phyloP scores from a whole-genome alignment of 345 rosid species.

The Brassica juncea region DNA sequence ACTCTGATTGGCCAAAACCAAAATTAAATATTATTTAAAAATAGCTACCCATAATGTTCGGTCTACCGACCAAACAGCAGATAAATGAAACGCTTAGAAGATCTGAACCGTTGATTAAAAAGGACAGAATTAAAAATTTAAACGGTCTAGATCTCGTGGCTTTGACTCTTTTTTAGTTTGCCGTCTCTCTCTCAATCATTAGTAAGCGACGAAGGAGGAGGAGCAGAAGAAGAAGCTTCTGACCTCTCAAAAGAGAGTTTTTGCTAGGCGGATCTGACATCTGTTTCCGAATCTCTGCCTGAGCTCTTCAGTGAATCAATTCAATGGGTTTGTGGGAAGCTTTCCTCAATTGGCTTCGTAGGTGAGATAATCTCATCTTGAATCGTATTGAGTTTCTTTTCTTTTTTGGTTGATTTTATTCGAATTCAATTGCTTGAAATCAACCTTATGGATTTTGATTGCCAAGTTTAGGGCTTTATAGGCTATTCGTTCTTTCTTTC shows the following conservation, averaged over 20 bases:
- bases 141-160: slow-evolving; percentile 25
- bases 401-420: too few species aligned
- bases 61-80: slow-evolving; percentile 1
- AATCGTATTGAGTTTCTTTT: not conserved
- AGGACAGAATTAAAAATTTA: not conserved
- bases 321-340: slow-evolving; percentile 71
- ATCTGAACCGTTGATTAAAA: slow-evolving; percentile 1
- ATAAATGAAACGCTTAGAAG: not conserved
- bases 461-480: not conserved
- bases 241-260: not conserved
- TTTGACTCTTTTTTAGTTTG: slow-evolving; percentile 25
- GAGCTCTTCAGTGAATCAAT: not conserved
- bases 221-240: slow-evolving; percentile 28
- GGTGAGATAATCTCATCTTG: slow-evolving; percentile 40
- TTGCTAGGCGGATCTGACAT: not conserved
- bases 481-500: not conserved
- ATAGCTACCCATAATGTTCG: slow-evolving; percentile 11
- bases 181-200: not conserved
- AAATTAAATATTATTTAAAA: not conserved
- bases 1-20: slow-evolving; percentile 17
- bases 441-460: not conserved
- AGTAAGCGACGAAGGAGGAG: slow-evolving; percentile 10
- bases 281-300: not conserved
- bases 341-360: slow-evolving; percentile 80
- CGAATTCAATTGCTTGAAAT: not conserved